These are phyloP conservation scores for Marchantia polymorpha DNA, from an alignment of 225 moss, liverwort and hornwort species.

Conservation along the genomic window DNA sequence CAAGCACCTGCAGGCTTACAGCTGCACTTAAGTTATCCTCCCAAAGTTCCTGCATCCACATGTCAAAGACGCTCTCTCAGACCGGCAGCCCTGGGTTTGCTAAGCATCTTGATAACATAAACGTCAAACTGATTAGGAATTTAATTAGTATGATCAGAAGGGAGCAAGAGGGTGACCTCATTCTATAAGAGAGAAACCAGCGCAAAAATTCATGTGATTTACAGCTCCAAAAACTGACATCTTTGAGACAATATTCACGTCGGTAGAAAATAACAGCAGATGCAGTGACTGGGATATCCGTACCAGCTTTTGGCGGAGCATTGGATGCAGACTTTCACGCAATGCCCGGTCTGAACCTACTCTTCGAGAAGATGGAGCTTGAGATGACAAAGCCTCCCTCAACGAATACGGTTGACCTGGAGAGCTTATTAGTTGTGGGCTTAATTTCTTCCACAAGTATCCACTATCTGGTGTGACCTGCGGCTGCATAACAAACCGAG, in stretches of 20 bases:
- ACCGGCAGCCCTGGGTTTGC: neutral
- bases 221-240: neutral
- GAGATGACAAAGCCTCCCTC: constrained; percentile 75
- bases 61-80: neutral
- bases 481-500: constrained; percentile 45
- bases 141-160: too few species aligned
- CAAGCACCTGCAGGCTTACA: constrained; percentile 82
- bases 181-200: neutral
- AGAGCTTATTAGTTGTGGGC: constrained; percentile 76
- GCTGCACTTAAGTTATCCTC: constrained; percentile 92
- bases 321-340: constrained; percentile 83
- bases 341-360: constrained; percentile 70
- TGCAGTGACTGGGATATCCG: constrained; percentile 7
- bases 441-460: constrained; percentile 79
- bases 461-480: constrained; percentile 80
- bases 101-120: neutral
- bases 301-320: constrained; percentile 89
- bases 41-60: constrained; percentile 74
- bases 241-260: neutral
- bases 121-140: neutral
- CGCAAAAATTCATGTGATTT: neutral
- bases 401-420: constrained; percentile 81
- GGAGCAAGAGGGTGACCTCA: neutral
- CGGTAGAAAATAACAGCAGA: neutral
- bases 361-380: constrained; percentile 74